Evolutionary conservation across 1,284 basidiomycete species (phyloP).

Genomic region (Cutaneotrichosporon spelunceum): DNA sequence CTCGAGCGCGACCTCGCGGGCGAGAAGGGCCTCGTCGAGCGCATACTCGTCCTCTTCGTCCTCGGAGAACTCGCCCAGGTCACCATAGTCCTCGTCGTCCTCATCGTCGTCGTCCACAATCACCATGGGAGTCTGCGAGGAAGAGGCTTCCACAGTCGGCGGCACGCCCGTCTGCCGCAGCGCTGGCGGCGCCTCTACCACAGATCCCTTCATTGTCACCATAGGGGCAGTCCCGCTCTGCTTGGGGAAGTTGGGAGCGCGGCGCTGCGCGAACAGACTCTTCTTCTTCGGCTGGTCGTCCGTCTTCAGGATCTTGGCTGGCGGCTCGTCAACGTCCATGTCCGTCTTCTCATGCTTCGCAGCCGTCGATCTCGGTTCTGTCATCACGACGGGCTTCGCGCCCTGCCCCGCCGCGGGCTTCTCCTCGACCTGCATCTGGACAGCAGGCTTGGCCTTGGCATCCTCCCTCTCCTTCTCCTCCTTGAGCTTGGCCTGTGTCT

Average conservation of each 20-base stretch:
- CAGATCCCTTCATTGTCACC: slow-evolving; percentile 30
- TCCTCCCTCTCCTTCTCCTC: not conserved
- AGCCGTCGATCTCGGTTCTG: not conserved
- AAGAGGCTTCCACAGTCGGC: not conserved
- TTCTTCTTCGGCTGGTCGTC: slow-evolving; percentile 29
- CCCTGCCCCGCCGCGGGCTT: not conserved
- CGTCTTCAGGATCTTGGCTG: too few relatives aligned
- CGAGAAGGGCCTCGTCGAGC: slow-evolving; percentile 45
- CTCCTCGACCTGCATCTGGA: not conserved
- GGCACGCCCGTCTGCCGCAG: slow-evolving; percentile 3
- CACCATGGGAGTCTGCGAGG: not conserved
- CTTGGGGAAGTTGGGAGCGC: slow-evolving; percentile 21
- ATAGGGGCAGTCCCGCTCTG: slow-evolving; percentile 31
- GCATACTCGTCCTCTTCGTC: slow-evolving; percentile 48
- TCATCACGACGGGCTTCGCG: not conserved
- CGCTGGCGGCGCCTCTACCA: slow-evolving; percentile 30
- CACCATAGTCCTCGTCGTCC: slow-evolving; percentile 36
- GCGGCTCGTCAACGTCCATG: too few relatives aligned
- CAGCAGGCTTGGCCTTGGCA: not conserved
- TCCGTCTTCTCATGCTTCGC: slow-evolving; percentile 3
- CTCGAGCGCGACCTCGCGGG: slow-evolving; percentile 44
- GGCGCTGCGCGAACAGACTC: slow-evolving; percentile 37
- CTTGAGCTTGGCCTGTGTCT: not conserved
- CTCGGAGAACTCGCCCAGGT: slow-evolving; percentile 33
- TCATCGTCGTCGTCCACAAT: slow-evolving; percentile 25